These are phyloP conservation scores for Colletotrichum truncatum DNA, from an alignment of 2,329 filamentous ascomycete species.

Conservation along the genomic window DNA sequence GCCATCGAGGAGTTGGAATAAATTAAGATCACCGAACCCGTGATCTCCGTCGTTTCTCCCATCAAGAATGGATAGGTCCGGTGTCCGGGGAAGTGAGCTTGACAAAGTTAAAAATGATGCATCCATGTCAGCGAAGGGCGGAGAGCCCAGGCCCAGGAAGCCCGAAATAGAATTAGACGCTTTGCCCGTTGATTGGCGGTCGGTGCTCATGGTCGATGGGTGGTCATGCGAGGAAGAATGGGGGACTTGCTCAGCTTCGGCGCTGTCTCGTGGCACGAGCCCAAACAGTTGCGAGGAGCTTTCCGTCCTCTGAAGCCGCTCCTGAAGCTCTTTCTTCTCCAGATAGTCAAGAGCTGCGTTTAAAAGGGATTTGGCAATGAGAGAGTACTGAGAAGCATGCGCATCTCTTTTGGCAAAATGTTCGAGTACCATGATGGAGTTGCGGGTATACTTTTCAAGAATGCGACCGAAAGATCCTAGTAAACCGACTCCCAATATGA, in stretches of 20 bases:
- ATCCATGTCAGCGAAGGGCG: conserved; percentile 45
- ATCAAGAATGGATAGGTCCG: conserved; percentile 50
- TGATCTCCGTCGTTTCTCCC: conserved; percentile 50
- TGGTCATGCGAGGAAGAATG: conserved; percentile 14
- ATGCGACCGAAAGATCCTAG: conserved; percentile 61
- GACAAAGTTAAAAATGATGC: conserved; percentile 48
- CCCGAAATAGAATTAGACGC: background rate
- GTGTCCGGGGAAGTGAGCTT: conserved; percentile 49
- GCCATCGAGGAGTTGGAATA: conserved; percentile 60
- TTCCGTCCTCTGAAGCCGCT: conserved; percentile 56
- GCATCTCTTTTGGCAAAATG: conserved; percentile 59
- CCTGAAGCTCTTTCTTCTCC: conserved; percentile 56
- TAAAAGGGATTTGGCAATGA: conserved; percentile 61
- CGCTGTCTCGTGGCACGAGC: conserved; percentile 47
- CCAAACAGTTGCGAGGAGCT: conserved; percentile 63
- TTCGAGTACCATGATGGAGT: conserved; percentile 57
- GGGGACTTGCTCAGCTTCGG: conserved; percentile 12
- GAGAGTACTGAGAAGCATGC: conserved; percentile 61
- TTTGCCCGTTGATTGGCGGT: background rate
- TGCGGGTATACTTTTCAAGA: conserved; percentile 58
- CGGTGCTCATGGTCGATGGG: background rate
- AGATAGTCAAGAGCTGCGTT: conserved; percentile 55
- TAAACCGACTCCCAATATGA: conserved; percentile 61
- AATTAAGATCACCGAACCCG: conserved; percentile 53
- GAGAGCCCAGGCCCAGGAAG: conserved; percentile 39